Conservation (phyloP, 2,329 filamentous ascomycete species). For the Colletotrichum musae region DNA sequence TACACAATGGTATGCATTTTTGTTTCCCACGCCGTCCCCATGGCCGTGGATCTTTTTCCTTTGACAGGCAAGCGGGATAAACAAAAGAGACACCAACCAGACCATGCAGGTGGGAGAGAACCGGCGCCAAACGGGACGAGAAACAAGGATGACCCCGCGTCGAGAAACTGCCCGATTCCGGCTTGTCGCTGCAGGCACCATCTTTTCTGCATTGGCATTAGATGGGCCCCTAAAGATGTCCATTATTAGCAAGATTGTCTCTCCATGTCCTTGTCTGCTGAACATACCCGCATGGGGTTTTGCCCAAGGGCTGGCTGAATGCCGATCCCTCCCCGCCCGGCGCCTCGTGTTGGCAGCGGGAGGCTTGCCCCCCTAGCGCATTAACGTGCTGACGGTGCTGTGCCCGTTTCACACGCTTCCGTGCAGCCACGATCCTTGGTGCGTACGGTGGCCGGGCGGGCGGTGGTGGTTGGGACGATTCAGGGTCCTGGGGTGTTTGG, state of each 20-base stretch:
- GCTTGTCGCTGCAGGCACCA: slow-evolving; percentile 27
- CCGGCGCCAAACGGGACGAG: background rate
- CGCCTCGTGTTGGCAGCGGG: slow-evolving; percentile 22
- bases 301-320: background rate
- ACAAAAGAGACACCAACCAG: slow-evolving; percentile 16
- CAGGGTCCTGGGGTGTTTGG: slow-evolving; percentile 8
- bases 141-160: background rate
- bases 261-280: background rate
- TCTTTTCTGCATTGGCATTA: slow-evolving; percentile 3
- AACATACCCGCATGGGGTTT: background rate
- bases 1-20: background rate
- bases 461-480: slow-evolving; percentile 21
- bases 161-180: slow-evolving; percentile 29
- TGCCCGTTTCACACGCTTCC: slow-evolving; percentile 4
- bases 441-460: slow-evolving; percentile 8
- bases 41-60: slow-evolving; percentile 22
- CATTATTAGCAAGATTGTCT: slow-evolving; percentile 37
- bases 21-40: slow-evolving; percentile 1
- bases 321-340: slow-evolving; percentile 14
- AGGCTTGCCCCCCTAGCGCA: slow-evolving; percentile 11
- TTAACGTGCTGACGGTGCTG: background rate
- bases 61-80: slow-evolving; percentile 29
- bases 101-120: background rate
- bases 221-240: background rate
- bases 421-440: slow-evolving; percentile 11